Base-by-base conservation (phyloP, 2,329 filamentous ascomycete species). In the Mycosphaerella arachidis region DNA sequence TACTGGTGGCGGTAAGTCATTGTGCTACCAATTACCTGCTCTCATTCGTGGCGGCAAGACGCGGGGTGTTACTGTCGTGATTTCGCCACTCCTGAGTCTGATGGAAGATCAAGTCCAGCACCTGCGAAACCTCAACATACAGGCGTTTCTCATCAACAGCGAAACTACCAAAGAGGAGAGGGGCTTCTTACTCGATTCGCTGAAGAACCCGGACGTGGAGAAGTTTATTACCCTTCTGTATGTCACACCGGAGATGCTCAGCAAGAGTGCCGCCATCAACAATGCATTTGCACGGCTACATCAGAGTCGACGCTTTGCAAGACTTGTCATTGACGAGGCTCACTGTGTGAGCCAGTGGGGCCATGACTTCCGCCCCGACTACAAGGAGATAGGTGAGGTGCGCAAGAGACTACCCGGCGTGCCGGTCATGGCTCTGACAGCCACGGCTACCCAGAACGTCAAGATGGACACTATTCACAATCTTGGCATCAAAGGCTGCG, bases 271-370 rank as follows among this genome's bases (percentile, higher is more conserved):
- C 46, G 77, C 78, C 2, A 89, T 97, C 73, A 78, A 86, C 59
- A 82, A 80, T 55, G 83, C 81, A 2, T 81, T 99, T 63, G 77
- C 84, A 55, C 80, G 79, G 2, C 79, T 99, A n/a, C 83, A 96
- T 73, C 75, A 76, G 13, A 85, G 85, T 54, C 79, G 82, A 3
- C 90, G 88, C 68, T 84, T 99, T 55, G 93, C 95, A 16, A 86
- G 94, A 29, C 85, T 99, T 53, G 94, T 99, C 56, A 96, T 99
- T 63, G 94, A 99, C 67, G 95, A 99, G 77, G 94, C 94, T n/a
- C 94, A 99, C 74, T 99, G 94, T 74, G 93, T 99, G 29, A 97
- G 94, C 74, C 92, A 99, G 79, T 99, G 94, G 94, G 94, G 94
- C 0, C 94, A 99, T 68, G 94, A 99, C 74, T 99, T 99, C 72